Conservation (phyloP, 1,284 basidiomycete genomes). For the Thecaphora thlaspeos region DNA sequence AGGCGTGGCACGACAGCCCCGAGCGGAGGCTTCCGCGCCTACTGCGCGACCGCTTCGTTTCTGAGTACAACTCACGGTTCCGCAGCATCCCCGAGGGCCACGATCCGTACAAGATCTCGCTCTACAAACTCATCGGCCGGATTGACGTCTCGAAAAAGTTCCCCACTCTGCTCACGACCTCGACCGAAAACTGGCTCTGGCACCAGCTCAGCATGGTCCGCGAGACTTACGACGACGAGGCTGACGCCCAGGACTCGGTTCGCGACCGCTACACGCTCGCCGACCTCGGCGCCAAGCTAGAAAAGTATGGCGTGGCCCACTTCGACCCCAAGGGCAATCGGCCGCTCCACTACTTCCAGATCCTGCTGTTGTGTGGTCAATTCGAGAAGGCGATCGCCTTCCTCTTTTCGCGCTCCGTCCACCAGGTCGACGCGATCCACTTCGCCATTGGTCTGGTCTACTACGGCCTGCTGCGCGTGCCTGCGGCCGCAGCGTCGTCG, state of each 20-base stretch:
- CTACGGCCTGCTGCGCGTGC: conserved; percentile 84
- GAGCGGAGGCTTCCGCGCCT: conserved; percentile 34
- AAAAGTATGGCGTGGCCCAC: conserved; percentile 76
- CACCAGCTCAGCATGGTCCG: conserved; percentile 79
- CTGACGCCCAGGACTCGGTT: conserved; percentile 40
- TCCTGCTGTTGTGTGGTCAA: conserved; percentile 86
- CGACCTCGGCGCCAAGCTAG: conserved; percentile 75
- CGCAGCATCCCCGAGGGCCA: conserved; percentile 57
- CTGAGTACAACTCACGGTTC: conserved; percentile 88
- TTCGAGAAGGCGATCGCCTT: conserved; percentile 92
- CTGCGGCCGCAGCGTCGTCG: conserved; percentile 73
- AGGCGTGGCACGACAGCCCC: conserved; percentile 73
- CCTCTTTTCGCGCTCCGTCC: conserved; percentile 81
- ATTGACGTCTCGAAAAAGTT: conserved; percentile 80
- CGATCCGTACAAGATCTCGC: conserved; percentile 91
- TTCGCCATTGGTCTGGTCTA: conserved; percentile 88
- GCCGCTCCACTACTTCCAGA: conserved; percentile 76
- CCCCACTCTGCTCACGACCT: conserved; percentile 79
- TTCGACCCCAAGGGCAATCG: conserved; percentile 77
- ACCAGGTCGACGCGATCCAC: conserved; percentile 91
- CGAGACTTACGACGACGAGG: conserved; percentile 56
- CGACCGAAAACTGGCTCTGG: conserved; percentile 98
- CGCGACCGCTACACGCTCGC: conserved; percentile 69
- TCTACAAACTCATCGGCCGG: conserved; percentile 93
- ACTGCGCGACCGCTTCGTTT: conserved; percentile 74